Evolutionary conservation across 1,139 yeast genomes (phyloP), one percentile per base, ranked within the genome.

Genomic region (Hanseniaspora uvarum): DNA sequence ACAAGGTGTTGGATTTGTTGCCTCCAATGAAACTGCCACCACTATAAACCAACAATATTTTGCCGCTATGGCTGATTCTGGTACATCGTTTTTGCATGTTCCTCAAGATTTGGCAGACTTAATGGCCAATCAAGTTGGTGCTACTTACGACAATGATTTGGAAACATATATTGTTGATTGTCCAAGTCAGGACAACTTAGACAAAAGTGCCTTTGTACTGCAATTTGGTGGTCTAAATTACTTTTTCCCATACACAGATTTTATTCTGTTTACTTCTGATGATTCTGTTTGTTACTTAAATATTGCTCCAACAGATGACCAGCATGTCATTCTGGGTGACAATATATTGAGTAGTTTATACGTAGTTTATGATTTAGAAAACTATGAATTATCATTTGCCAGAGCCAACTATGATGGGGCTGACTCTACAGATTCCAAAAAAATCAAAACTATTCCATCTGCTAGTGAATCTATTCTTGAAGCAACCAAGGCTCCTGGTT

Each of bases 251-350:
- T 62, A 77, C 45, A 61, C 69, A 30, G 67, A 72, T 57, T 72
- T 75, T 59, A 57, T 69, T 36, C 39, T 65, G 7, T 43, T 57
- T 24, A 47, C 58, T 16, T 45, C 37, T 6, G 37, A 40, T 19
- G 18, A 54, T 5, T 56, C 57, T 21, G 61, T 61, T 19, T 72
- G 76, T 63, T 68, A 64, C 2, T 56, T 72, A 16, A 69, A 70
- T 6, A 55, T 73, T 7, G 56, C 66, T 19, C 59, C 63, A 18
- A 60, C 66, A 21, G 64, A 63, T 26, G 66, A 62, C 39, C 62
- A 61, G 19, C 53, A 61, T 0, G 63, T 68, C 52, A 70, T 78
- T 16, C 65, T 86, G 14, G 96, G 96, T 45, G 83, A 79, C 64
- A 75, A 76, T 59, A 65, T 78, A 55, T 68, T 79, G 60, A 70